Base-by-base conservation (phyloP, 176 grass and related monocot genomes). In the Carex cristatella region DNA sequence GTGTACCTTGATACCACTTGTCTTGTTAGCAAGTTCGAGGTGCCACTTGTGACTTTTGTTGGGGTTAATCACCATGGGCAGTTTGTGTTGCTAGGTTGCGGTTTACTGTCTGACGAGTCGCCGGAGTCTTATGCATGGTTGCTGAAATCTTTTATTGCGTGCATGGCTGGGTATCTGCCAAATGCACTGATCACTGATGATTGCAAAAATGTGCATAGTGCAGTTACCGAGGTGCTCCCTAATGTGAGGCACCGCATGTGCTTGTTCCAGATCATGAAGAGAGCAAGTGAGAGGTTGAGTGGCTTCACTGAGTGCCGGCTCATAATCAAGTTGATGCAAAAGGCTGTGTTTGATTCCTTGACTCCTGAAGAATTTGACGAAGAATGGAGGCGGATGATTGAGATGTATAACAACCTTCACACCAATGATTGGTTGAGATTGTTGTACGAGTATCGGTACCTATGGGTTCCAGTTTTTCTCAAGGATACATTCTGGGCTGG, bases 51-150 rank as follows among this genome's bases (percentile, higher is more conserved):
- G 65, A 90, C 91, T 12, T 95, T 98, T 89, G 69, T 89, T 67
- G 96, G 96, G 46, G 87, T 92, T 82, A 98, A 98, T 62, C 90
- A 99, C 90, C 96, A 99, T 84, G 93, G 93, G 18, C 96, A 99
- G 80, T 85, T 84, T 61, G 88, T 99, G 61, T 80, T 99, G 23
- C 59, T 98, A 48, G 93, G 96, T 38, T 98, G 96, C 54, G 83
- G 88, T 72, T 72, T 98, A 63, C 85, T 98, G 74, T 90, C 93
- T 62, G 93, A 95, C 85, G 93, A 94, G 83, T 95, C 88, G 73
- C 84, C 90, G 18, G 96, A 98, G 91, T 90, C 93, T 3, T 95
- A 95, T 87, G 80, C 89, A 58, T 98, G 93, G 96, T 70, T 95
- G 57, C 73, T 98, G 84, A 98, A 98, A 82, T 85, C 90, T 69